Conservation (phyloP, 106 monocot species). For the Acorus gramineus region DNA sequence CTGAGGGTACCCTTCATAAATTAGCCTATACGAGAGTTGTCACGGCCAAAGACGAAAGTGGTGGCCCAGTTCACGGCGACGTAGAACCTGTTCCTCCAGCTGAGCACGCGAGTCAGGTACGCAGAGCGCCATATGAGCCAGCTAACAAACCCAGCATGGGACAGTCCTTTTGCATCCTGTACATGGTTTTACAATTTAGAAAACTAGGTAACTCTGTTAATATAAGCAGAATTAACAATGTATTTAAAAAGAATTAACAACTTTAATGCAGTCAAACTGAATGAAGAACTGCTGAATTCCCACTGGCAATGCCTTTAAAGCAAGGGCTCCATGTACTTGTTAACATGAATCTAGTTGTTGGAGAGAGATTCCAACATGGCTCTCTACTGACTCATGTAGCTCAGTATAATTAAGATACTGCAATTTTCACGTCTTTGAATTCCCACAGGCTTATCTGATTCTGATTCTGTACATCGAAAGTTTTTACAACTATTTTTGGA, state of each 20-base stretch:
- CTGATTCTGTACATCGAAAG: too few relatives aligned
- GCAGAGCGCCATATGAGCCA: slow-evolving; percentile 45
- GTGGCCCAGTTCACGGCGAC: slow-evolving; percentile 52
- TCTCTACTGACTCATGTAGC: too few relatives aligned
- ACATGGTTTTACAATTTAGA: not conserved
- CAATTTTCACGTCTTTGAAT: too few relatives aligned
- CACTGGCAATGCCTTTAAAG: too few relatives aligned
- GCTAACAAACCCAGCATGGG: slow-evolving; percentile 32
- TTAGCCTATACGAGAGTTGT: slow-evolving; percentile 34
- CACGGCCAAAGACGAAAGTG: slow-evolving; percentile 40
- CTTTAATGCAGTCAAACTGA: not conserved
- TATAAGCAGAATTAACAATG: not conserved
- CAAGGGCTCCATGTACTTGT: too few relatives aligned
- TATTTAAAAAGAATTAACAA: not conserved
- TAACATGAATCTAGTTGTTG: too few relatives aligned
- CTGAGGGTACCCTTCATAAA: too few relatives aligned
- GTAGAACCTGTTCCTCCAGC: slow-evolving; percentile 62
- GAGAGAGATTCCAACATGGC: too few relatives aligned
- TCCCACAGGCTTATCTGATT: too few relatives aligned
- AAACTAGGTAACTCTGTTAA: too few relatives aligned
- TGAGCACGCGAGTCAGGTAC: slow-evolving; percentile 32
- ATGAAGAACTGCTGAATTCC: not conserved
- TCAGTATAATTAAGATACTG: too few relatives aligned
- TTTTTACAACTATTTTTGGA: too few relatives aligned
- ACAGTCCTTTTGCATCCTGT: slow-evolving; percentile 36